Evolutionary conservation across 2,329 filamentous ascomycete genomes (phyloP), one percentile per base, ranked within the genome.

Genomic region (Pleurostoma richardsiae): DNA sequence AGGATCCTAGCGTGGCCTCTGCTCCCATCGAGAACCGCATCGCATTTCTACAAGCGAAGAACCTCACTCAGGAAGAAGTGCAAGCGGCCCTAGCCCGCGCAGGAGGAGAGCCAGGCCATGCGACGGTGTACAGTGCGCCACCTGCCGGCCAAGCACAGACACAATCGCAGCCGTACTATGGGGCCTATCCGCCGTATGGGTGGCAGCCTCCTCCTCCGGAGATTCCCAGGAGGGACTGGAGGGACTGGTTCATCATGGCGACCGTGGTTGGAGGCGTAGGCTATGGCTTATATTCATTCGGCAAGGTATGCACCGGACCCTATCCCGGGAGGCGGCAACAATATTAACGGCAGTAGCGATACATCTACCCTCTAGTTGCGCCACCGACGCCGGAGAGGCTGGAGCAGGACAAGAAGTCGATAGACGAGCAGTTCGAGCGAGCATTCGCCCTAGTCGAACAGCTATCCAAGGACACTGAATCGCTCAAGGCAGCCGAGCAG

Each of bases 221-320:
- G 46, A 69, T 83, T 3, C 90, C 90, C 3, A 85, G 83, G 62
- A 78, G 94, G 60, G 94, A 99, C 69, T 99, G 94, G 94, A 81
- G 95, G 51, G 94, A 99, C 64, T 97, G 90, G 88, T 99, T 99
- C 69, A 97, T 99, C 67, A 96, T 97, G 90, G 94, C 94, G 6
- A 99, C 94, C 0, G 88, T 97, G 10, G 86, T 95, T 52, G 86
- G 90, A 48, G 90, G 91, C 42, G 85, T 96, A 26, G 80, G 90
- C 38, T 97, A 96, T 60, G 92, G 91, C 0, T 69, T 96, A 27
- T 99, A 94, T 63, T 81, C 85, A 54, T 79, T 96, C 11, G 88
- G 90, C 50, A 95, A 95, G 80, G 87, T 90, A 72, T 36, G 63
- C 19, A 19, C 19, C 19, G 19, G 19, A 19, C 19, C 19, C 19